Evolutionary conservation across 2,329 filamentous ascomycete species (phyloP).

Genomic region (Colletotrichum sp.): DNA sequence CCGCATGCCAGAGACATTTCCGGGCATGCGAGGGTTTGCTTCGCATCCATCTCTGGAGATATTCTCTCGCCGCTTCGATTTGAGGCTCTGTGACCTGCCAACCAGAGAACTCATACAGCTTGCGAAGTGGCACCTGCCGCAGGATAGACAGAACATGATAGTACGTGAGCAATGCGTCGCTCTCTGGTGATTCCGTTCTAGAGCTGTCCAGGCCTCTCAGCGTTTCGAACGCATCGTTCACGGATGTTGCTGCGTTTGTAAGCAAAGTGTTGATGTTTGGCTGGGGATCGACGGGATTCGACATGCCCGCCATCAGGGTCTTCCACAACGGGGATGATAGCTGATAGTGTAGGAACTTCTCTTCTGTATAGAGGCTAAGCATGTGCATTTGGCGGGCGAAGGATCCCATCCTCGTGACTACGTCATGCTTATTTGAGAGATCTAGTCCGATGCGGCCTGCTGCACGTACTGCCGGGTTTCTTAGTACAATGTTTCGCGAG

Average conservation of each 20-base stretch:
- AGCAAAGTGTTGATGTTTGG: not conserved
- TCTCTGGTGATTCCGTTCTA: not conserved
- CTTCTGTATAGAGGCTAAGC: not conserved
- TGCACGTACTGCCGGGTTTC: not conserved
- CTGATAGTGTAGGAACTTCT: not conserved
- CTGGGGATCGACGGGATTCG: no score
- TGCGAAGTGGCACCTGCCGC: not conserved
- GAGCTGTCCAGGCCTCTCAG: not conserved
- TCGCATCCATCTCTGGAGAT: not conserved
- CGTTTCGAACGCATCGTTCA: not conserved
- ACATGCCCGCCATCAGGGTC: not conserved
- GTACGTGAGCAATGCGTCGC: not conserved
- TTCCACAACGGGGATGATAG: not conserved
- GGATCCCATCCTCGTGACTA: not conserved
- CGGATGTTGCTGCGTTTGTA: not conserved
- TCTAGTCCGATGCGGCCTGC: not conserved
- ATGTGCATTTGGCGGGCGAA: not conserved
- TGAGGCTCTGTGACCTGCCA: not conserved
- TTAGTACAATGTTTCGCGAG: accelerated
- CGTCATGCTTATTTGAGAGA: not conserved
- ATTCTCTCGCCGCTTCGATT: not conserved
- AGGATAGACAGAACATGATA: not conserved
- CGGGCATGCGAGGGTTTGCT: not conserved
- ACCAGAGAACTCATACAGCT: not conserved
- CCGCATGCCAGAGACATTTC: not conserved